Evolutionary conservation across 306 rosid genomes (phyloP), one percentile per base, ranked within the genome.

Genomic region (Urtica urens): DNA sequence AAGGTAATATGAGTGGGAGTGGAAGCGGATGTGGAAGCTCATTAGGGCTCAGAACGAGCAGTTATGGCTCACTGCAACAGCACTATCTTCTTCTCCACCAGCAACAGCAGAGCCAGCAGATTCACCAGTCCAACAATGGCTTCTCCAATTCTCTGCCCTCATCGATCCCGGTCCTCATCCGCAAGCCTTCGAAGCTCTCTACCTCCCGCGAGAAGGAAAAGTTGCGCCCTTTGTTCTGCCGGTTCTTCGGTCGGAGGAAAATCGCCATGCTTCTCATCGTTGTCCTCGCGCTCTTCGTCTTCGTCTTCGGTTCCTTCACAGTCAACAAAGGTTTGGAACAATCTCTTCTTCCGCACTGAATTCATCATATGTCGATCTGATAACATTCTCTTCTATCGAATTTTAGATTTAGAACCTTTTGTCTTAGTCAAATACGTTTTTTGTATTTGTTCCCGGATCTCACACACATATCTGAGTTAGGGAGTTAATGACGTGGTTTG

Each of bases 131-230:
- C 44, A 88, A 73, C 63, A 88, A 78, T 62, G 83, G 80, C 30
- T 43, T 68, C 29, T 66, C 53, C 53, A 76, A 54, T 39, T 28
- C n/a, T 60, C 69, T 55, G 43, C n/a, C n/a, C n/a, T n/a, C n/a
- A n/a, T 33, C 68, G 9, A 38, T 59, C 12, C 49, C 72, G 12
- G 17, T 10, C 26, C 76, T 80, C 39, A 53, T 55, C 52, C 95
- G 93, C 58, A 84, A 82, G 77, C 46, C 84, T 67, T 61, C 95
- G 35, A 88, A 72, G 83, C 31, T 70, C 64, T 67, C 64, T 58
- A 76, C 79, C 59, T 64, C 77, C 27, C 81, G 78, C 57, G 95
- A 81, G 62, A 90, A 80, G 78, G 97, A 90, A 71, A 84, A 87
- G 72, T 27, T 71, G 39, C 73, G 51, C 55, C 65, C 61, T 51